Percentiles rank a stretch among this genome's conserved stretches.
Evolutionary conservation across 768 basidiomycete species (phyloP).

Genomic region (Tremella yokohamensis): DNA sequence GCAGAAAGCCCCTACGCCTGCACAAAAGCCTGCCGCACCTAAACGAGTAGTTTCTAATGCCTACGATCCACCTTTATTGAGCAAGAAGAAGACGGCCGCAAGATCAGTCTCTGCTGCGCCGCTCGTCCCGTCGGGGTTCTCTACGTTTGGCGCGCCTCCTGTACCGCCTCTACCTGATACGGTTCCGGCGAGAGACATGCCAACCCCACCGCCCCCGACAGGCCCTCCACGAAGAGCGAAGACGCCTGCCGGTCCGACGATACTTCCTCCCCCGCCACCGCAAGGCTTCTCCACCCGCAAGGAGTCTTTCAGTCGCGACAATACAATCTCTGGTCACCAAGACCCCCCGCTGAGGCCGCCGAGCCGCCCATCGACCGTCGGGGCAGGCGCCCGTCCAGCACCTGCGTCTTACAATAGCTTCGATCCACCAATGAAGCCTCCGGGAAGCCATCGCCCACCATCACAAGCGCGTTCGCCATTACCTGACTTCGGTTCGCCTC

Average conservation of each 20-base stretch:
- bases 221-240: conserved; percentile 24
- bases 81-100: conserved; percentile 36
- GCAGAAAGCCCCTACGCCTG: too few species aligned
- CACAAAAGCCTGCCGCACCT: conserved; percentile 19
- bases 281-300: neutral
- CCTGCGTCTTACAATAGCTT: conserved; percentile 13
- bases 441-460: conserved; percentile 9
- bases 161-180: conserved; percentile 11
- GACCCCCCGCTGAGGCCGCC: neutral
- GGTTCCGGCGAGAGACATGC: neutral
- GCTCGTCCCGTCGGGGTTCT: conserved; percentile 11
- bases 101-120: conserved; percentile 20
- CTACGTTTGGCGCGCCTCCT: conserved; percentile 15
- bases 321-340: neutral
- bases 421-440: conserved; percentile 22
- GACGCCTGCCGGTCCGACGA: conserved; percentile 1
- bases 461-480: neutral
- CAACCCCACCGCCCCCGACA: conserved; percentile 16
- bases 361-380: conserved; percentile 3
- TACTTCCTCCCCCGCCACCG: neutral
- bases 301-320: neutral
- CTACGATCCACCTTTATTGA: conserved; percentile 43
- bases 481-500: conserved; percentile 5
- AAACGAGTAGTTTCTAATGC: conserved; percentile 36
- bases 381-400: neutral